These are phyloP conservation scores for Pulveroboletus sp. DNA, from an alignment of 768 basidiomycete genomes.

Conservation along the genomic window DNA sequence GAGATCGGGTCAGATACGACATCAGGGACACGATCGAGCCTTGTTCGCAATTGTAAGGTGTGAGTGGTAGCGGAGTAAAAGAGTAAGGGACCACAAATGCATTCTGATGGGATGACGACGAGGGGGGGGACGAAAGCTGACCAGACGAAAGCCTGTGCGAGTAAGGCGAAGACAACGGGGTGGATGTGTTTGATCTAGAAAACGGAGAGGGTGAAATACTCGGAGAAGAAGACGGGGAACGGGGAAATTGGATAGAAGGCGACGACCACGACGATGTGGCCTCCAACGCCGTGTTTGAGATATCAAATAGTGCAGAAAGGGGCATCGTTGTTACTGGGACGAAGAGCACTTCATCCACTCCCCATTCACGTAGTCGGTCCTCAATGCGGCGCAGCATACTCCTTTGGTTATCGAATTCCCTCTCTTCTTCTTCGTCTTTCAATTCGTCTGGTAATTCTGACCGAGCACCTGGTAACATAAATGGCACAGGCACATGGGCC, in stretches of 20 bases:
- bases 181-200: conserved; percentile 28
- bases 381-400: conserved; percentile 44
- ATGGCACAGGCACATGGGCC: conserved; percentile 53
- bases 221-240: conserved; percentile 28
- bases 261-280: conserved; percentile 20
- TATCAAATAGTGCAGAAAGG: conserved; percentile 21
- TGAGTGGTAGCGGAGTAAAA: conserved; percentile 27
- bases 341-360: conserved; percentile 74
- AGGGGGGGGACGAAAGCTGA: conserved; percentile 21
- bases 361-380: conserved; percentile 58
- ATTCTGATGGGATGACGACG: conserved; percentile 24
- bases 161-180: conserved; percentile 31
- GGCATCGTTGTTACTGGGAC: conserved; percentile 31
- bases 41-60: conserved; percentile 26
- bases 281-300: conserved; percentile 18
- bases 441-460: conserved; percentile 35
- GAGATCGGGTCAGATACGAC: conserved; percentile 25
- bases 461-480: conserved; percentile 28
- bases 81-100: conserved; percentile 28
- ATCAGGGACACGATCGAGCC: conserved; percentile 23
- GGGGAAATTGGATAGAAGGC: conserved; percentile 22
- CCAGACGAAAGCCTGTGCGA: conserved; percentile 21
- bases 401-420: conserved; percentile 37
- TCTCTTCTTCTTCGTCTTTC: conserved; percentile 28
- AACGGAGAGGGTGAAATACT: conserved; percentile 32